Conservation (phyloP, 2,329 filamentous ascomycete genomes). For the Verticillium longisporum region DNA sequence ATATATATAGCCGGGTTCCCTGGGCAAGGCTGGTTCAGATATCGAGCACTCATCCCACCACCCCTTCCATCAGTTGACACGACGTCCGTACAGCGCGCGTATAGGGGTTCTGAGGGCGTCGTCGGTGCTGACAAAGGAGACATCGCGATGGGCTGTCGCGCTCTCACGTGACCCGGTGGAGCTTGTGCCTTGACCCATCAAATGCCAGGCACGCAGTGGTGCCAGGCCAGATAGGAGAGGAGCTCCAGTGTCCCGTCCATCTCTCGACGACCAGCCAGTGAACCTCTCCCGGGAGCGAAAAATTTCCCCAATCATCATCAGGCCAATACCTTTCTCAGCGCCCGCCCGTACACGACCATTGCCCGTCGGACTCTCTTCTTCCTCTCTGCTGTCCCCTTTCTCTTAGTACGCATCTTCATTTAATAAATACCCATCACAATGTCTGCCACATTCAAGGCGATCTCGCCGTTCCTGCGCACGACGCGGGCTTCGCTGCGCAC, state of each 20-base stretch:
- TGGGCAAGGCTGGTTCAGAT: too few species aligned
- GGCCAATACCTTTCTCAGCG: background rate
- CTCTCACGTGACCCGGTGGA: background rate
- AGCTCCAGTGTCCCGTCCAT: background rate
- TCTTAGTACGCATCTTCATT: conserved; percentile 15
- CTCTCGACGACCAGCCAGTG: background rate
- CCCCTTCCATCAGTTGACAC: too few species aligned
- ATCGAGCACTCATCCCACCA: too few species aligned
- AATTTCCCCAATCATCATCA: conserved; percentile 3
- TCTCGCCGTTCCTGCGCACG: conserved; percentile 75
- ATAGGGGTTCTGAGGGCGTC: too few species aligned
- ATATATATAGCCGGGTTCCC: too few species aligned
- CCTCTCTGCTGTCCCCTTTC: conserved; percentile 11
- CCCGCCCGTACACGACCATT: conserved; percentile 2
- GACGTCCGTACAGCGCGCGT: too few species aligned
- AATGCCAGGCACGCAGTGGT: background rate
- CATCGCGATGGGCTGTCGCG: background rate
- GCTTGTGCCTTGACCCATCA: background rate
- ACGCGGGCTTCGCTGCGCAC: conserved; percentile 67
- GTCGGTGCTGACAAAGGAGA: background rate
- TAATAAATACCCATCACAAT: conserved; percentile 46
- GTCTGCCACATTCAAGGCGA: conserved; percentile 72
- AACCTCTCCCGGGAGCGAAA: background rate
- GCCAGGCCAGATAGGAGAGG: background rate
- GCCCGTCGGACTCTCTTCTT: conserved; percentile 8